Base-by-base conservation (phyloP, 306 rosid genomes). In the Malus sieversii region DNA sequence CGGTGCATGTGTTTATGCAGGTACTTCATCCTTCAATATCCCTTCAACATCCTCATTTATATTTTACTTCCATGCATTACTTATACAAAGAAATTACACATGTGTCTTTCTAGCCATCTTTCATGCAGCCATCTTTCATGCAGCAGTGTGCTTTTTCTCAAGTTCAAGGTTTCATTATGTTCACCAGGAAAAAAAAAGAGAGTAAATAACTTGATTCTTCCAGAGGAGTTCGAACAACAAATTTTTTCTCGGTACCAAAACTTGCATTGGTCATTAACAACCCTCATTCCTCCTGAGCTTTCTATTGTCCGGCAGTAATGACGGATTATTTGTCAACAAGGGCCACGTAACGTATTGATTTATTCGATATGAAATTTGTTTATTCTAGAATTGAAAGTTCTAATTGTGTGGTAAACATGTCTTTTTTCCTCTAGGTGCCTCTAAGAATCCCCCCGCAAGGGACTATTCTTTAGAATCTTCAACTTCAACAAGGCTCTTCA, bases 1-100 rank as follows among this genome's bases (percentile, higher is more conserved):
- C 45, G 93, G 71, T 48, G 97, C 97, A 32, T 95, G 96, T 67
- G 77, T 89, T 63, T 72, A 87, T 81, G 97, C 91, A 78, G 97
- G 98, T 89, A 77, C 11, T 20, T 42, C 33, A 33, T 33, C 64
- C 30, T 22, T 59, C 30, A 59, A 0, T 10, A 14, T 30, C 25
- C 57, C 8, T 30, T 70, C 30, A 16, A 35, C 23, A 8, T 23
- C 16, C 27, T 18, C 5, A n/a, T 53, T 30, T 73, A 3, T 53
- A 11, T 35, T 13, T 40, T 12, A 29, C 53, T 18, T 30, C 25
- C 46, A 1, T 70, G 38, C 16, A 32, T 40, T 58, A 18, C 48
- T 51, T 35, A 4, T 70, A 6, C 29, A 25, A 58, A 32, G 30
- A 45, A 15, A 68, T 3, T 44, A 48, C 14, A 19, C 55, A 7